A percentile compares a stretch with the other conserved stretches of the same genome.
Conservation (phyloP, 257 asterid species). For the Capsicum rhomboideum region DNA sequence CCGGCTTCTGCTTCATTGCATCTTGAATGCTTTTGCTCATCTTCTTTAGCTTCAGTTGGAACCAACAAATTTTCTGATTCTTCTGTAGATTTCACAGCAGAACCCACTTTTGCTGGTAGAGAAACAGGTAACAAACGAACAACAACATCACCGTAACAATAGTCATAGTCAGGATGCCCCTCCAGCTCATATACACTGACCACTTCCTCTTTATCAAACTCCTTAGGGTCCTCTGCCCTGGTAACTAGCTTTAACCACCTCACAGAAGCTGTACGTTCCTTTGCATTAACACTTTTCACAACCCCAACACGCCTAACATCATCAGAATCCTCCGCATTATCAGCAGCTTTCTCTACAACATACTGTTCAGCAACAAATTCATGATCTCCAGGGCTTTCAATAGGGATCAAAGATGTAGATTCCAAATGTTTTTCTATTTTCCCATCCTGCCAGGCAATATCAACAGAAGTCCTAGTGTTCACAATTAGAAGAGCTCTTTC, state of each 20-base stretch:
- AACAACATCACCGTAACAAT: conserved; percentile 94
- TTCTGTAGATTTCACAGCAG: conserved; percentile 22
- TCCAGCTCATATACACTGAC: conserved; percentile 98
- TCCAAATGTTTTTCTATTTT: conserved; percentile 44
- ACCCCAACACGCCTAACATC: conserved; percentile 86
- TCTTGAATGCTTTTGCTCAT: conserved; percentile 17
- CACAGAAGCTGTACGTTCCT: conserved; percentile 80
- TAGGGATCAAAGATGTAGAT: conserved; percentile 74
- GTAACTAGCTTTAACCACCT: conserved; percentile 83
- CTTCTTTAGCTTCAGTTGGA: conserved; percentile 27
- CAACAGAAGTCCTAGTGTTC: conserved; percentile 66
- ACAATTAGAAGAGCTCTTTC: conserved; percentile 74
- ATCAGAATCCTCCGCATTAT: conserved; percentile 48
- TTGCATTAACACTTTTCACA: conserved; percentile 76
- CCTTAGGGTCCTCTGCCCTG: conserved; percentile 84
- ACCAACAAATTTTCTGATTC: conserved; percentile 18
- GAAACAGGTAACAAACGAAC: conserved; percentile 82
- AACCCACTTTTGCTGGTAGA: conserved; percentile 26
- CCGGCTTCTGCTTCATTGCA: conserved; percentile 21
- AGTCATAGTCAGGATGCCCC: conserved; percentile 98
- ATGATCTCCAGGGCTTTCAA: conserved; percentile 96
- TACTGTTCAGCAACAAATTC: conserved; percentile 98
- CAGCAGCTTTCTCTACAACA: conserved; percentile 89
- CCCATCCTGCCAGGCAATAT: conserved; percentile 97
- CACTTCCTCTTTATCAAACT: conserved; percentile 84